Evolutionary conservation across 257 asterid species (phyloP), one percentile per base, ranked within the genome.

Genomic region (Leonotis leonurus): DNA sequence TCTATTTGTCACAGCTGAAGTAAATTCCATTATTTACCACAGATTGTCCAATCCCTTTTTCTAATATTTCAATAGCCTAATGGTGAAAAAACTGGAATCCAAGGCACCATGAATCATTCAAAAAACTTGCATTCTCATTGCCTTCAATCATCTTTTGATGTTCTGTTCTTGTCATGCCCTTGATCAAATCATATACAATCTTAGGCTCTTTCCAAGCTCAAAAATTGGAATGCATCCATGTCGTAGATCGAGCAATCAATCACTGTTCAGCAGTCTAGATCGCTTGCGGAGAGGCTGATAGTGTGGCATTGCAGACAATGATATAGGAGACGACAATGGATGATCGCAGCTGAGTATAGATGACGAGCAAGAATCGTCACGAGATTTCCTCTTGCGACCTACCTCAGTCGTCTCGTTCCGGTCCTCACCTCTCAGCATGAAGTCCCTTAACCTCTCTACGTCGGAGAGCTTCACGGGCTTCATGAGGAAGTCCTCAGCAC

Each of bases 391-490:
- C 78, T 85, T 88, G 17, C 66, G 74, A 2, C 77, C 58, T 1
- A 20, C 49, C 54, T 52, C 71, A n/a, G n/a, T n/a, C 51, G n/a
- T 56, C 26, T 32, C 70, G 6, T 46, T 46, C 20, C 22, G 37
- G 35, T 77, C 81, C 0, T 69, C 81, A 3, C 76, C 88, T 21
- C 67, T 76, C 51, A 86, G 56, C 14, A 89, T 64, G 72, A 78
- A 62, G 11, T 84, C 82, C 50, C 71, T 71, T 21, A 86, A 60
- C 30, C 91, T 90, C 75, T 80, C 72, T 1, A 89, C 97, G 21
- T 89, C 97, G 0, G 94, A 65, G 32, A 89, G 85, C 83, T 84
- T 77, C 3, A 89, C 89, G 0, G 98, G 98, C 84, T 90, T 90
- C 39, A 88, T 78, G 0, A 90, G 89, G 72, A 81, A 90, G 29